Conservation (phyloP, 2,329 filamentous ascomycete species). For the Leptographium wingfieldii region DNA sequence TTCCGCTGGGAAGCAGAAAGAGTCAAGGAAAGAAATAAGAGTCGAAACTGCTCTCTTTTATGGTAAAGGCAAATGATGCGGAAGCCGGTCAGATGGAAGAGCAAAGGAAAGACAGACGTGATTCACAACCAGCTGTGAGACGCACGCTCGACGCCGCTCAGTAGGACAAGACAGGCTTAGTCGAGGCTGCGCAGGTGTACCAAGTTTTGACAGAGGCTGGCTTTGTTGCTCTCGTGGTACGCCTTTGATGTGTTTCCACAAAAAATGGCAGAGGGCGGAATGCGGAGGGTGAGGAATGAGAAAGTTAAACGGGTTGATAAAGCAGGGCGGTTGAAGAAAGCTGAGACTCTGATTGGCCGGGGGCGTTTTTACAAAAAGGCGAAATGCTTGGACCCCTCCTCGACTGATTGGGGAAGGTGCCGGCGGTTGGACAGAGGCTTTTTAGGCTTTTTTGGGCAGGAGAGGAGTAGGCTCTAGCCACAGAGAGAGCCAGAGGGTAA, state of each 20-base stretch:
- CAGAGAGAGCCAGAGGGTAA: not conserved
- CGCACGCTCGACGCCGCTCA: not conserved
- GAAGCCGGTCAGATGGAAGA: not conserved
- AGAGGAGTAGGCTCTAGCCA: not conserved
- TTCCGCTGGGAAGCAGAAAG: not conserved
- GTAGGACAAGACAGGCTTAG: not conserved
- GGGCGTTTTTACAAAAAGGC: not conserved
- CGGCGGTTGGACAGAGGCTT: slow-evolving; percentile 9
- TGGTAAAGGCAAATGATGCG: no score
- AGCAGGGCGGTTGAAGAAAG: not conserved
- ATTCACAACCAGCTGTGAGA: slow-evolving; percentile 13
- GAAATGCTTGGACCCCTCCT: slow-evolving; percentile 7
- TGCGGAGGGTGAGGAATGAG: not conserved
- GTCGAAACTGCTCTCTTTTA: not conserved
- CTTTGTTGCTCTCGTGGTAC: not conserved
- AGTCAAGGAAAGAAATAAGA: not conserved
- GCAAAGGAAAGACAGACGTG: not conserved
- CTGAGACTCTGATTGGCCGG: slow-evolving; percentile 7
- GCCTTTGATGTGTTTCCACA: not conserved
- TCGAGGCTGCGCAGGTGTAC: not conserved
- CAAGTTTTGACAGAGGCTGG: not conserved
- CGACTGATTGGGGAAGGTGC: slow-evolving; percentile 12
- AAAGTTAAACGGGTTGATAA: not conserved
- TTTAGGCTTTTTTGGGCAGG: slow-evolving; percentile 5
- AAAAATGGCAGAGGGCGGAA: not conserved